These are phyloP conservation scores for Delonix regia DNA, from an alignment of 306 rosid species.

Conservation along the genomic window DNA sequence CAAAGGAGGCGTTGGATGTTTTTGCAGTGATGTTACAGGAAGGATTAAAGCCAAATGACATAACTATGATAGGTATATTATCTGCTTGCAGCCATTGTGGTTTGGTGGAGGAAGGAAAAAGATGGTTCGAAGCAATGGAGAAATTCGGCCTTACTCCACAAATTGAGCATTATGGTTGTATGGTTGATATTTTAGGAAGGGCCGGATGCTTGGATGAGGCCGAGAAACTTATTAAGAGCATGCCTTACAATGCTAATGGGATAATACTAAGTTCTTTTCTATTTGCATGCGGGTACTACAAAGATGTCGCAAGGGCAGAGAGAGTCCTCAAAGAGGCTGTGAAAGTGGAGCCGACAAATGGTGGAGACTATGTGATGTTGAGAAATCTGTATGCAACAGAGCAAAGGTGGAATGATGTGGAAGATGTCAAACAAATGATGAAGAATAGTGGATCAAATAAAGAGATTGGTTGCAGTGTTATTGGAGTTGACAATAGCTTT, in stretches of 20 bases:
- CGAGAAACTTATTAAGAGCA: conserved; percentile 55
- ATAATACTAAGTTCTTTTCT: conserved; percentile 70
- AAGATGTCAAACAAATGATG: conserved; percentile 60
- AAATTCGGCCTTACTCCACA: conserved; percentile 56
- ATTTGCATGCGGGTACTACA: conserved; percentile 61
- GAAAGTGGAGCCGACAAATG: conserved; percentile 46
- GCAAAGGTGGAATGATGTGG: conserved; percentile 67
- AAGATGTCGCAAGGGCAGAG: conserved; percentile 63
- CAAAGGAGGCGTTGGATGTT: conserved; percentile 59
- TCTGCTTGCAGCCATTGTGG: conserved; percentile 79
- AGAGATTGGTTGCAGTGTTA: conserved; percentile 65
- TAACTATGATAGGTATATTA: conserved; percentile 61
- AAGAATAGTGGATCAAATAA: conserved; percentile 53
- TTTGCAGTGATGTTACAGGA: conserved; percentile 51
- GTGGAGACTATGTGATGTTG: conserved; percentile 61
- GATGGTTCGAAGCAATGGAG: conserved; percentile 58
- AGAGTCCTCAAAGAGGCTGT: conserved; percentile 53
- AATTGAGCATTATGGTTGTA: conserved; percentile 78
- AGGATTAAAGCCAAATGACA: conserved; percentile 51
- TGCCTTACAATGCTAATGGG: conserved; percentile 69
- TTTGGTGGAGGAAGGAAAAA: conserved; percentile 69
- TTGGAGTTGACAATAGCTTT: conserved; percentile 63
- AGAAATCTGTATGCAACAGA: conserved; percentile 66
- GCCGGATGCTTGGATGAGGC: conserved; percentile 78
- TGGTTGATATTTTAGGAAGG: conserved; percentile 75